Base-by-base conservation (phyloP, 352 stramenopile genomes). In the Phytophthora capsici region DNA sequence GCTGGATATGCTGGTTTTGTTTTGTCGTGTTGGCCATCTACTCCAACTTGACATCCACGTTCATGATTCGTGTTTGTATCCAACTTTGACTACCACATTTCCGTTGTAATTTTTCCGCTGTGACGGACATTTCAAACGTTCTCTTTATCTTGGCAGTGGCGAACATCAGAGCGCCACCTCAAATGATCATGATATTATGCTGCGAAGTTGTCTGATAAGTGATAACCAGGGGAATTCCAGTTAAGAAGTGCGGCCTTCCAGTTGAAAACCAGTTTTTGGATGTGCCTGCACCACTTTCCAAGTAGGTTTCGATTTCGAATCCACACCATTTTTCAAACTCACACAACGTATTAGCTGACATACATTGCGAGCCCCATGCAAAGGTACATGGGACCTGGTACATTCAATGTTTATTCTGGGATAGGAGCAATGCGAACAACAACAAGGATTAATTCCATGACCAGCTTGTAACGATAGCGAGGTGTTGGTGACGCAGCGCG, bases 181-280 rank as follows among this genome's bases (percentile, higher is more conserved):
- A 95, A 44, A 67, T 95, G 40, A 82, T 82, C 12, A 82, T 93
- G 70, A 56, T 95, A 17, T 49, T 93, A 84, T 32, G 57, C 77
- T 32, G 57, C 45, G 16, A 71, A 67, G 30, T 45, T 74, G 34
- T 58, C 50, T n/a, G n/a, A n/a, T n/a, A n/a, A n/a, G n/a, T 12
- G 52, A 51, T 26, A 37, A 46, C 4, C 49, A 61, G 17, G 51
- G 54, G 1, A 65, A 40, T 13, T 69, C 61, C 3, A 82, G 75
- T 53, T 92, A 93, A 71, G 86, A 95, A 73, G 51, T 93, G 1
- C 84, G 86, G 20, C 86, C 86, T 93, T 87, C 46, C 19, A 90
- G 32, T 81, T 81, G 57, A 75, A 47, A 50, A 81, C 20, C 73
- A 82, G 32, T 82, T 80, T 17, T 34, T 95, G 36, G 82, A 79